Conservation (phyloP, 306 rosid species). For the Psophocarpus tetragonolobus region DNA sequence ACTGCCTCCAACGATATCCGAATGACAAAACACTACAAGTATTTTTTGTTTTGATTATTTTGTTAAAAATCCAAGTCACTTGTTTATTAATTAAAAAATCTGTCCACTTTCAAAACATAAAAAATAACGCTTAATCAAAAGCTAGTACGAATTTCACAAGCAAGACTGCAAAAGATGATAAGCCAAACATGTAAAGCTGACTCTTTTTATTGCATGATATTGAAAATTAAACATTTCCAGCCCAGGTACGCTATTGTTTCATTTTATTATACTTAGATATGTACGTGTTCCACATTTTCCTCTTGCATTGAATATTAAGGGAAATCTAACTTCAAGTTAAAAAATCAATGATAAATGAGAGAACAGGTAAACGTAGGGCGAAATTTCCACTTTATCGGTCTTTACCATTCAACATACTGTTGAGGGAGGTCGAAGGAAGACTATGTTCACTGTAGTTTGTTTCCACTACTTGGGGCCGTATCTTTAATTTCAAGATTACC, state of each 20-base stretch:
- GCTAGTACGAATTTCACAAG: neutral
- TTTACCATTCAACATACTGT: neutral
- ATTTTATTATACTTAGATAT: neutral
- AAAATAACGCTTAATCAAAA: neutral
- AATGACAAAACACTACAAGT: neutral
- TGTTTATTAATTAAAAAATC: neutral
- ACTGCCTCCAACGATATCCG: neutral
- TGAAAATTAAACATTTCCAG: neutral
- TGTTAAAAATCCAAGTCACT: neutral
- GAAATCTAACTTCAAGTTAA: neutral
- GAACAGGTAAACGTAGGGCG: neutral
- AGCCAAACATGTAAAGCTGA: neutral
- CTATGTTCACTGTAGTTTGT: neutral
- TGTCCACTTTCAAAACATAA: too few species aligned
- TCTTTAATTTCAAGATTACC: neutral
- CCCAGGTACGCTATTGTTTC: neutral
- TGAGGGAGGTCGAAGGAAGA: too few species aligned
- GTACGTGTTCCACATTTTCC: too few species aligned
- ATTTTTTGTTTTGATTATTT: neutral
- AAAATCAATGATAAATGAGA: neutral
- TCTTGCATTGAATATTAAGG: neutral
- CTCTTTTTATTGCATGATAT: neutral
- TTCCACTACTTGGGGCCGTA: neutral
- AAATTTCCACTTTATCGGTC: too few species aligned
- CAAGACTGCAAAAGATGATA: neutral